These are phyloP conservation scores for Pleurotus citrinopileatus DNA, from an alignment of 768 basidiomycete genomes.

Conservation along the genomic window DNA sequence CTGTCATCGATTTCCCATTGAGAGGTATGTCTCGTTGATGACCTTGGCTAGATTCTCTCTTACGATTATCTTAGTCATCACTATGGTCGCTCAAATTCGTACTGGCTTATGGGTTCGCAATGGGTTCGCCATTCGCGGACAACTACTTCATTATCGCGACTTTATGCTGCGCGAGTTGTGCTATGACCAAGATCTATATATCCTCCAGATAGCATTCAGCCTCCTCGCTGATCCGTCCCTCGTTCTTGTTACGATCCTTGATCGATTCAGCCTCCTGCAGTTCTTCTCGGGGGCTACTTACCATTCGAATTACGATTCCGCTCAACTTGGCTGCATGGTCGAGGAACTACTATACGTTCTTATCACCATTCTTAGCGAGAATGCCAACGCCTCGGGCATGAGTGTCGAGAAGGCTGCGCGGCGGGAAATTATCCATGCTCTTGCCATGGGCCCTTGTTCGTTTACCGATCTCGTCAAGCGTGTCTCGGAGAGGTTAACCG, in stretches of 20 bases:
- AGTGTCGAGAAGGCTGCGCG: conserved; percentile 61
- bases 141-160: conserved; percentile 93
- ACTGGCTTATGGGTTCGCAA: conserved; percentile 98
- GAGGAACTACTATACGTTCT: conserved; percentile 90
- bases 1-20: conserved; percentile 84
- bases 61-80: conserved; percentile 52
- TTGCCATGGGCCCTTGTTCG: conserved; percentile 83
- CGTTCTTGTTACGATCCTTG: conserved; percentile 82
- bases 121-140: conserved; percentile 92
- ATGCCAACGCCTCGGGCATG: conserved; percentile 68
- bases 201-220: conserved; percentile 76
- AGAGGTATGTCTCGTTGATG: conserved; percentile 57
- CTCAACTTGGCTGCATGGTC: conserved; percentile 79
- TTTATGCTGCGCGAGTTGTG: conserved; percentile 94
- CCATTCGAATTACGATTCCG: conserved; percentile 61
- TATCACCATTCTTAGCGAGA: conserved; percentile 84
- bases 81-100: conserved; percentile 93
- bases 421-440: conserved; percentile 86
- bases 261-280: conserved; percentile 78
- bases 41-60: no score
- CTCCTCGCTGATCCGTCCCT: conserved; percentile 74
- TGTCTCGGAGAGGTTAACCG: conserved; percentile 85
- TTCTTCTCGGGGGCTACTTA: conserved; percentile 76
- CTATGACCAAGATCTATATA: conserved; percentile 91
- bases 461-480: conserved; percentile 92